Evolutionary conservation across 2,329 filamentous ascomycete genomes (phyloP).

Genomic region (Byssothecium circinans): DNA sequence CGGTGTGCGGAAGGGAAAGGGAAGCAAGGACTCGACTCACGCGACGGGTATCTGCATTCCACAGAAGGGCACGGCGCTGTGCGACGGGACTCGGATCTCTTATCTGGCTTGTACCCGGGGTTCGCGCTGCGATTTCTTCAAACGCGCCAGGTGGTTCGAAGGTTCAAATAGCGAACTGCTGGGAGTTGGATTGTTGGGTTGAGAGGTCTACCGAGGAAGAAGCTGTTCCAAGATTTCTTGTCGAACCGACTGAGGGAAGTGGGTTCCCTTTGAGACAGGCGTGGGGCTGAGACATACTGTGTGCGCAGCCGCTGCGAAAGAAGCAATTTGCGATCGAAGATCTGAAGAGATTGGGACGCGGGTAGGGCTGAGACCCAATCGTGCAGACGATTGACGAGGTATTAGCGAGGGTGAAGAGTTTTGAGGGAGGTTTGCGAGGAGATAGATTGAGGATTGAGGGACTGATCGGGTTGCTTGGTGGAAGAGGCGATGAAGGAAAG

Average conservation of each 20-base stretch:
- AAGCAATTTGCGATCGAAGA: neutral
- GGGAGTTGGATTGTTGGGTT: no score
- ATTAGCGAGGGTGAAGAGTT: neutral
- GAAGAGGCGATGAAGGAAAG: constrained; percentile 46
- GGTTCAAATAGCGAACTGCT: no score
- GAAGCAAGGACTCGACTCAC: neutral
- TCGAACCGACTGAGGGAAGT: no score
- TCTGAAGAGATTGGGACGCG: neutral
- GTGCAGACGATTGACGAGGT: neutral
- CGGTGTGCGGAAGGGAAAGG: neutral
- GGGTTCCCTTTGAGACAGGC: neutral
- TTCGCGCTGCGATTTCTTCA: no score
- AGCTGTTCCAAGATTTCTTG: no score
- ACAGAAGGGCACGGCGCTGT: neutral
- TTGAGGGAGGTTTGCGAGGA: neutral
- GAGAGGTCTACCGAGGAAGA: no score
- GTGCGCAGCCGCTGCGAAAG: neutral
- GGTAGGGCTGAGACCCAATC: neutral
- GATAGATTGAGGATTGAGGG: no score
- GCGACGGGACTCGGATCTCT: neutral
- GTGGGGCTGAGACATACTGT: constrained; percentile 9
- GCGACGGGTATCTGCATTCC: constrained; percentile 1
- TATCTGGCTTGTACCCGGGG: neutral
- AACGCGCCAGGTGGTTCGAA: neutral
- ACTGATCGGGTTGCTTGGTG: no score